Evolutionary conservation across 768 basidiomycete genomes (phyloP).

Genomic region (Mycena polygramma): DNA sequence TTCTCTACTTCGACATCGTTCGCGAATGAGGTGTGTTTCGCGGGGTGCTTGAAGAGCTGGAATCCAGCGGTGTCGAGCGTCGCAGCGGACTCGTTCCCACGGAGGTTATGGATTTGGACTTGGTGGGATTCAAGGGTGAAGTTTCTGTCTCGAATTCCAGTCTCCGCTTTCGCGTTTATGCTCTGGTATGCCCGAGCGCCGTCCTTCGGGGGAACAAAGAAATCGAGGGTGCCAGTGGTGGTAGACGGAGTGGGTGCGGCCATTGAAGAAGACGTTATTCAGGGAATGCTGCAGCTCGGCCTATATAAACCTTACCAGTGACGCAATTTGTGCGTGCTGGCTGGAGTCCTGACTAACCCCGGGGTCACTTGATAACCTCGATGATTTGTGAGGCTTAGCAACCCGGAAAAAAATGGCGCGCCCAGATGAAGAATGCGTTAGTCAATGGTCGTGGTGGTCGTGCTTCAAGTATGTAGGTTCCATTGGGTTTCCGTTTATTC

Average conservation of each 20-base stretch:
- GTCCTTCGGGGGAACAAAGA: conserved; percentile 53
- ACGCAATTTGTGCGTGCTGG: conserved; percentile 12
- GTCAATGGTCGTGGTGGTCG: too few species aligned
- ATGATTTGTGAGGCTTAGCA: not conserved
- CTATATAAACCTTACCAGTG: not conserved
- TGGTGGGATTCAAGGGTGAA: conserved; percentile 43
- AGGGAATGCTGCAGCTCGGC: too few species aligned
- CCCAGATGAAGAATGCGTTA: too few species aligned
- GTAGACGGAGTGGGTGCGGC: conserved; percentile 31
- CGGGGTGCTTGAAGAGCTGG: conserved; percentile 38
- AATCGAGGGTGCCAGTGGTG: conserved; percentile 51
- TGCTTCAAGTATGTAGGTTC: too few species aligned
- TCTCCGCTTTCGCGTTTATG: conserved; percentile 50
- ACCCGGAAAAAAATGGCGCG: too few species aligned
- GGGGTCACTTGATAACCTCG: not conserved
- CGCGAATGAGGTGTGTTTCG: conserved; percentile 61
- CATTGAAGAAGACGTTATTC: not conserved
- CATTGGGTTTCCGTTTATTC: too few species aligned
- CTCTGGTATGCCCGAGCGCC: conserved; percentile 55
- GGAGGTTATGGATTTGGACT: conserved; percentile 60
- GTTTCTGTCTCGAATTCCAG: conserved; percentile 56
- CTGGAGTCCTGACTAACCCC: not conserved
- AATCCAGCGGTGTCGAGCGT: conserved; percentile 40
- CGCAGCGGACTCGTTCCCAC: conserved; percentile 17
- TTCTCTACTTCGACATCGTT: conserved; percentile 63